These are phyloP conservation scores for Fusarium sp. DNA, from an alignment of 2,329 filamentous ascomycete genomes.

Conservation along the genomic window DNA sequence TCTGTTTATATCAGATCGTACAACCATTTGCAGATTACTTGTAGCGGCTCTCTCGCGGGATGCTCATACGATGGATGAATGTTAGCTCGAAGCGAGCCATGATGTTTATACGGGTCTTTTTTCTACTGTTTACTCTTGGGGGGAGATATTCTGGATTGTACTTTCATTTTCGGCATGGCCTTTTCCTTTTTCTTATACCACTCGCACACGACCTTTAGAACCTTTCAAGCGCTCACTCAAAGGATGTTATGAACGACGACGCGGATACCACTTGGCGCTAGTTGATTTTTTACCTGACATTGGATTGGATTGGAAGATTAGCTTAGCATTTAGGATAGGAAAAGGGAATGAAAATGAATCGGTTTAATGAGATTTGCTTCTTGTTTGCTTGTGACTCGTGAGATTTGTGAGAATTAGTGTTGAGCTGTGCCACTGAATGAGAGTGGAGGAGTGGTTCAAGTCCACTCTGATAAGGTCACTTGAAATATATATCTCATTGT, in stretches of 20 bases:
- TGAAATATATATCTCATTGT: neutral
- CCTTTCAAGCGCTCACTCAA: constrained; percentile 23
- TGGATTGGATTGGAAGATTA: constrained; percentile 18
- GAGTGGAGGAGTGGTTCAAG: neutral
- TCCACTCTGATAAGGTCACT: neutral
- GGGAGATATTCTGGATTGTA: constrained; percentile 7
- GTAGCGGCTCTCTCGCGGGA: constrained; percentile 43
- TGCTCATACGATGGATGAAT: constrained; percentile 43
- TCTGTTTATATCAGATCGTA: constrained; percentile 31
- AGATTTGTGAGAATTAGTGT: neutral
- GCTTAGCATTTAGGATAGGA: constrained; percentile 37
- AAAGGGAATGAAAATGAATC: constrained; percentile 29
- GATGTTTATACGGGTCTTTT: constrained; percentile 29
- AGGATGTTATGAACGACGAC: constrained; percentile 24
- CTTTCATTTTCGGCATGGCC: constrained; percentile 5
- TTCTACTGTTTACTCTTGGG: neutral
- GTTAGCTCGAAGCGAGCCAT: constrained; percentile 42
- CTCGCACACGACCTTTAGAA: constrained; percentile 35
- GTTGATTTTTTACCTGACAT: constrained; percentile 26
- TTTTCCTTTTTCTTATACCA: constrained; percentile 20
- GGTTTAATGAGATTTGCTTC: neutral
- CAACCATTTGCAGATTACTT: constrained; percentile 38
- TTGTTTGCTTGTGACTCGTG: neutral
- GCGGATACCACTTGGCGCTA: constrained; percentile 32
- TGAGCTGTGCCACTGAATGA: neutral